These are phyloP conservation scores for Xerocomus potaroensis DNA, from an alignment of 768 basidiomycete species.

Conservation along the genomic window DNA sequence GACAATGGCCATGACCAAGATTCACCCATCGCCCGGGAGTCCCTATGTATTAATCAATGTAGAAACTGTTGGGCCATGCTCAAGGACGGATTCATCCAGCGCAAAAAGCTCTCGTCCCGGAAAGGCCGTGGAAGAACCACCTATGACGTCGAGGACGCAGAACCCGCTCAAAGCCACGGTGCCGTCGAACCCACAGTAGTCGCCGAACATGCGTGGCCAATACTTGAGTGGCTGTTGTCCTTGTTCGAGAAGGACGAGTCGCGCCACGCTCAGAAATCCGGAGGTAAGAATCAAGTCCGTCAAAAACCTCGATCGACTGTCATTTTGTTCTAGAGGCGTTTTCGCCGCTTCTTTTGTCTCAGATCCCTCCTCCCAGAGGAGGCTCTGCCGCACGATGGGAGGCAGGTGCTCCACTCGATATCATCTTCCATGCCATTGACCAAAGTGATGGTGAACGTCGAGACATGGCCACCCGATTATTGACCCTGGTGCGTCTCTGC, in stretches of 20 bases:
- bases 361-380: conserved; percentile 53
- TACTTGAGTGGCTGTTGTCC: conserved; percentile 63
- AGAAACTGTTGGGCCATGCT: conserved; percentile 63
- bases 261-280: conserved; percentile 29
- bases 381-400: conserved; percentile 53
- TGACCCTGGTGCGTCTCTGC: conserved; percentile 26
- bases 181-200: conserved; percentile 34
- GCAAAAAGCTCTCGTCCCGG: conserved; percentile 21
- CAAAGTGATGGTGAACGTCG: conserved; percentile 31
- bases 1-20: conserved; percentile 42
- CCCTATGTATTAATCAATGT: conserved; percentile 47
- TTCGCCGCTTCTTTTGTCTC: conserved; percentile 53
- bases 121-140: conserved; percentile 32
- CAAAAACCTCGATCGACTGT: conserved; percentile 8
- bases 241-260: conserved; percentile 68
- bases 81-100: conserved; percentile 47
- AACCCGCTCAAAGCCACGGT: conserved; percentile 20
- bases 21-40: conserved; percentile 53
- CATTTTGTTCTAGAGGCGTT: conserved; percentile 31
- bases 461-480: conserved; percentile 33
- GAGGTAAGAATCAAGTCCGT: conserved; percentile 13
- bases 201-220: conserved; percentile 62
- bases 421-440: conserved; percentile 36
- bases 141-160: conserved; percentile 24
- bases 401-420: conserved; percentile 44